Percentiles rank a stretch among this genome's conserved stretches.
Conservation (phyloP, 2,329 filamentous ascomycete species). For the Nemania serpens region DNA sequence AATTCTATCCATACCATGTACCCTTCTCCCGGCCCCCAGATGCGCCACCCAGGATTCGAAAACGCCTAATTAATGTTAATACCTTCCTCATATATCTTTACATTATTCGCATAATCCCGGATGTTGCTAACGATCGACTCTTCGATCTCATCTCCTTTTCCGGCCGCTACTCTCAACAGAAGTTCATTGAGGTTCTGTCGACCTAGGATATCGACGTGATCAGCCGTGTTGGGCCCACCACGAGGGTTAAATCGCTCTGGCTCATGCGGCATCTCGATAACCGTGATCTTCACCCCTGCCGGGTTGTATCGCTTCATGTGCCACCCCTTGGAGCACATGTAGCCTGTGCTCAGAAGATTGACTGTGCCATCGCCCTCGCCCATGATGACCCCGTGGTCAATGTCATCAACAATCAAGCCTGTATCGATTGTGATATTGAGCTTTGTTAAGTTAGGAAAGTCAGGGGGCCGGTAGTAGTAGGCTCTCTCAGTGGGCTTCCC, state of each 20-base stretch:
- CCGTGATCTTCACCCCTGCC: slow-evolving; percentile 76
- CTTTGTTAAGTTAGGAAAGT: slow-evolving; percentile 66
- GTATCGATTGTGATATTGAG: slow-evolving; percentile 79
- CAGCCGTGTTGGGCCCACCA: slow-evolving; percentile 72
- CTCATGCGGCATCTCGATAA: slow-evolving; percentile 96
- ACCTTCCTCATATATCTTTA: slow-evolving; percentile 76
- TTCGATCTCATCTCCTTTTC: slow-evolving; percentile 77
- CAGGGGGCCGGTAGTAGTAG: slow-evolving; percentile 82
- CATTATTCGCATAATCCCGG: slow-evolving; percentile 76
- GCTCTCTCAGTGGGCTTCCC: slow-evolving; percentile 91
- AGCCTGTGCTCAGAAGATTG: slow-evolving; percentile 86
- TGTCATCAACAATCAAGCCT: slow-evolving; percentile 59
- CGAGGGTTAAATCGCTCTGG: slow-evolving; percentile 89
- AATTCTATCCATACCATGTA: slow-evolving; percentile 16
- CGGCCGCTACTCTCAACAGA: slow-evolving; percentile 83
- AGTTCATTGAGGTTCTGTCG: slow-evolving; percentile 88
- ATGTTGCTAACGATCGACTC: slow-evolving; percentile 83
- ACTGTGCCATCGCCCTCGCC: slow-evolving; percentile 97
- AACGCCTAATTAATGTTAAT: slow-evolving; percentile 3
- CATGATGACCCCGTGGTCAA: slow-evolving; percentile 91
- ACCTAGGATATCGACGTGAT: slow-evolving; percentile 96
- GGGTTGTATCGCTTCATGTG: slow-evolving; percentile 93
- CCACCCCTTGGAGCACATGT: slow-evolving; percentile 98
- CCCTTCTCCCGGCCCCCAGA: not conserved
- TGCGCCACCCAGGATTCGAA: not conserved